Base-by-base conservation (phyloP, 495 filamentous ascomycete genomes). In the Durotheca rogersii region DNA sequence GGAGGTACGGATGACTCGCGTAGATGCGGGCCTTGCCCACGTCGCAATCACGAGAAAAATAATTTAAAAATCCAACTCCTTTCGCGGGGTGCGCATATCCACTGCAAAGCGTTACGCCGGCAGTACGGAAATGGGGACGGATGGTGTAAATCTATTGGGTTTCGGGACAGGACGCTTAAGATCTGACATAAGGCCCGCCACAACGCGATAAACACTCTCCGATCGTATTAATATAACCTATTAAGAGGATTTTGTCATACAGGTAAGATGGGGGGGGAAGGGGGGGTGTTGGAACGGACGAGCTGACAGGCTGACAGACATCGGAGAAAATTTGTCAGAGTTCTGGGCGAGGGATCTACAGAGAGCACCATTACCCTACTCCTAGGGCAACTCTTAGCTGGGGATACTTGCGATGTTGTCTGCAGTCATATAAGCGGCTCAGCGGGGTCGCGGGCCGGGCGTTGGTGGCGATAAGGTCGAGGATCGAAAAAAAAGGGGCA, bases 141-240 rank as follows among this genome's bases (percentile, higher is more conserved):
- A 39, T 19, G 20, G 45, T 16, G 31, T 30, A 54, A 38, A 47
- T 46, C 45, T 39, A 54, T 54, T 54, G 56, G 40, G 15, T 30
- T 49, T 53, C 49, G 49, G 49, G 31, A 49, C 32, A 20, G 44
- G 50, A 49, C 44, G 49, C 49, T 50, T 58, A 20, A 34, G 55
- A 58, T 58, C 55, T 58, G 49, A 58, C 55, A 58, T 58, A 58
- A 58, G 43, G 50, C 37, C 49, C 49, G 49, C 49, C 55, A 53
- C 49, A 20, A 33, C 35, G 7, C 20, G 41, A 49, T 43, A 37
- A 42, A 55, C 3, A 27, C 31, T 39, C 39, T 37, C 16, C 25
- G 11, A 30, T 27, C 9, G 4, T 27, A 27, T 9, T 27, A 4
- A 19, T 21, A 11, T 7, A 32, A 39, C 41, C 31, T 31, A 41